These are phyloP conservation scores for Candida golubevii DNA, from an alignment of 805 yeast species.

Conservation along the genomic window DNA sequence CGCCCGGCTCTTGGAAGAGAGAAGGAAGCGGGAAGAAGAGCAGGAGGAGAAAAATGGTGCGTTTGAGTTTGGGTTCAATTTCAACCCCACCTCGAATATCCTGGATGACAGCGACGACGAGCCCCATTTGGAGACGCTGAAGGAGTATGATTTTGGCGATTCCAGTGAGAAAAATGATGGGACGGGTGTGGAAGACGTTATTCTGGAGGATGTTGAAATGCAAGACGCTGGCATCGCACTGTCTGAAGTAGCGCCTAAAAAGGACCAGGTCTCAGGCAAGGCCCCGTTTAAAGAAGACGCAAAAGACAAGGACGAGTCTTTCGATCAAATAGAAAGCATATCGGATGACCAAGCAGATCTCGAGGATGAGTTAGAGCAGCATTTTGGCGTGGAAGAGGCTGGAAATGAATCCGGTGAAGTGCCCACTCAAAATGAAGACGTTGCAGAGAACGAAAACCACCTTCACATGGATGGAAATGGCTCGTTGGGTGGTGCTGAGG, in stretches of 20 bases:
- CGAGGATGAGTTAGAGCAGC: slow-evolving; percentile 3
- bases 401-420: background rate
- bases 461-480: no score
- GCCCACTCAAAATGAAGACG: background rate
- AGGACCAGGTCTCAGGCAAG: slow-evolving; percentile 3
- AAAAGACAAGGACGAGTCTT: no score
- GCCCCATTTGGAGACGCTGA: background rate
- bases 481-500: no score
- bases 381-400: slow-evolving; percentile 1
- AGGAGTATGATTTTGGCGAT: slow-evolving; percentile 11
- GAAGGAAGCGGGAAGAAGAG: slow-evolving; percentile 26
- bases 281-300: slow-evolving; percentile 2
- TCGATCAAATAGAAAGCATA: background rate
- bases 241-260: background rate
- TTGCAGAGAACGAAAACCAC: no score
- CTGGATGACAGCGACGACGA: slow-evolving; percentile 19
- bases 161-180: background rate
- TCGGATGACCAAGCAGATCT: slow-evolving; percentile 1
- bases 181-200: background rate
- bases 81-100: slow-evolving; percentile 20
- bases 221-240: background rate
- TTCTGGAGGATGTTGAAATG: background rate
- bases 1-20: slow-evolving; percentile 16
- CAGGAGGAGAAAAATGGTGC: slow-evolving; percentile 26
- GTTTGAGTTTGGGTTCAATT: slow-evolving; percentile 30